Evolutionary conservation across 2,329 filamentous ascomycete genomes (phyloP), one percentile per base, ranked within the genome.

Genomic region (Sarocladiaceae sp.): DNA sequence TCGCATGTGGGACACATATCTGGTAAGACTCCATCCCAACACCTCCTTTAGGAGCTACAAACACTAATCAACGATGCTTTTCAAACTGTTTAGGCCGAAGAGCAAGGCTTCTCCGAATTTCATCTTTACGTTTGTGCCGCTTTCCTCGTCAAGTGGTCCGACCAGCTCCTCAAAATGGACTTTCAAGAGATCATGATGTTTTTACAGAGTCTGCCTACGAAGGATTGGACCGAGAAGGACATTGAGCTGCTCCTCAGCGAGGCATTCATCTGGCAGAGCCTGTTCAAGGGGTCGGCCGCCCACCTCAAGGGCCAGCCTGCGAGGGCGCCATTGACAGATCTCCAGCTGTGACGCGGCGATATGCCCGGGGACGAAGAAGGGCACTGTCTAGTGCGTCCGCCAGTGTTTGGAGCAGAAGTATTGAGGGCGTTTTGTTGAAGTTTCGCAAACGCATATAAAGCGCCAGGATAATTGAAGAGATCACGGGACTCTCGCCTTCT

Each of bases 121-220:
- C 93, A 98, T 61, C 79, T 98, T 47, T 98, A 98, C 61, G 93
- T 98, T 31, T 98, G 94, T 63, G 93, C 93, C 19, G 93, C 93
- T 4, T 97, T 98, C 61, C 73, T 98, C 20, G 93, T 97, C 44
- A 98, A 98, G 64, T 98, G 94, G 94, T 95, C 91, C 6, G 85
- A 93, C 53, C 88, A 94, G 61, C 75, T 98, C 35, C 77, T 91
- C 49, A 93, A 89, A 63, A 97, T 97, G 91, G 93, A 98, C 62
- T 97, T 97, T 53, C 77, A 97, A 69, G 91, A 96, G 64, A 84
- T 95, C 48, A 96, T 98, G 90, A 98, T 98, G 91, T 98, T 98
- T 60, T 70, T 98, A 45, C 93, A 98, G 67, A 87, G 88, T 34
- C 70, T 98, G 46, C 93, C 94, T 3, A 98, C 94, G 6, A 84